These are phyloP conservation scores for Leptographium lundbergii DNA, from an alignment of 2,329 filamentous ascomycete species.

Conservation along the genomic window DNA sequence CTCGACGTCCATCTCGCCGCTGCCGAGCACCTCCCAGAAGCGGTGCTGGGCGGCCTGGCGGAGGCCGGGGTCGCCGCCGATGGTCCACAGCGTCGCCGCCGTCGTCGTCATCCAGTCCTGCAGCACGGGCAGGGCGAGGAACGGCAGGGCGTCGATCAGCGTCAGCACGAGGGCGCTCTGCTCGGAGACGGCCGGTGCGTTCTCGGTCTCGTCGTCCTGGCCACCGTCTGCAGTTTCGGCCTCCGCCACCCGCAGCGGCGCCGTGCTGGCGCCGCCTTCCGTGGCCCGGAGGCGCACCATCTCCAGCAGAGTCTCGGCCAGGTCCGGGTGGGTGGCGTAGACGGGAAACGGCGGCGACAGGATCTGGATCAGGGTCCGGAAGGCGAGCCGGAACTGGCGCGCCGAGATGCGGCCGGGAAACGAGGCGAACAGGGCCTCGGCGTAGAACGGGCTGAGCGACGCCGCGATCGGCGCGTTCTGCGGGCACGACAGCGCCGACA, in stretches of 20 bases:
- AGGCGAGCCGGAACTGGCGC: constrained; percentile 78
- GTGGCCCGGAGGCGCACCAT: constrained; percentile 55
- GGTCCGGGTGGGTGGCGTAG: constrained; percentile 56
- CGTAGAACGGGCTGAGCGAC: constrained; percentile 67
- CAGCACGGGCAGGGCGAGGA: constrained; percentile 54
- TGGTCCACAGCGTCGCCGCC: constrained; percentile 52
- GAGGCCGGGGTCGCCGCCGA: constrained; percentile 47
- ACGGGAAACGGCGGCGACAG: constrained; percentile 69
- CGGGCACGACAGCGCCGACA: constrained; percentile 70
- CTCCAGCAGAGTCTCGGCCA: constrained; percentile 73
- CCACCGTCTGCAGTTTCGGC: not conserved
- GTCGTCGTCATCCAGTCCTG: constrained; percentile 71
- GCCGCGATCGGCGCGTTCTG: constrained; percentile 61
- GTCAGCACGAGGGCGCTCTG: constrained; percentile 66
- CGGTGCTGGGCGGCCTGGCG: constrained; percentile 53
- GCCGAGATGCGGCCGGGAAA: constrained; percentile 70
- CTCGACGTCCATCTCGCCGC: constrained; percentile 81
- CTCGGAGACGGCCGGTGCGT: constrained; percentile 46
- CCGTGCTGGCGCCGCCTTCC: constrained; percentile 31
- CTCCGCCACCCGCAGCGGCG: constrained; percentile 18
- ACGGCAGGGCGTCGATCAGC: constrained; percentile 67
- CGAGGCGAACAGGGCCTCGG: constrained; percentile 65
- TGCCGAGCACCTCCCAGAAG: constrained; percentile 68
- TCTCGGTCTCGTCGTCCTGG: constrained; percentile 11
- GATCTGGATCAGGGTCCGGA: constrained; percentile 73